These are phyloP conservation scores for Kodamaea leandrae DNA, from an alignment of 805 yeast genomes.

Conservation along the genomic window DNA sequence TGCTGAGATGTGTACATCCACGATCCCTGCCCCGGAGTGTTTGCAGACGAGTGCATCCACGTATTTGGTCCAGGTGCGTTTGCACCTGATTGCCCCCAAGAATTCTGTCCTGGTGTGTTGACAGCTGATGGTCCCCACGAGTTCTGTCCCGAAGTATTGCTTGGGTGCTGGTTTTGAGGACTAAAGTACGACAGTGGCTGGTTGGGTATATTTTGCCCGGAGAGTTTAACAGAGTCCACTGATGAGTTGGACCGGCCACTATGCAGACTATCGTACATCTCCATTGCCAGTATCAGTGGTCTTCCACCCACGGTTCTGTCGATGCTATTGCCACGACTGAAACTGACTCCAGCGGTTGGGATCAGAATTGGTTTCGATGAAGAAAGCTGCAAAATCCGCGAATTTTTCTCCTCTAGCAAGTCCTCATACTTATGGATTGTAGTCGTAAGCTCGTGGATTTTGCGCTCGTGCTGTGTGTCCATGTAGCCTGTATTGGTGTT, in stretches of 20 bases:
- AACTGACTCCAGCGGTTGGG: conserved; percentile 15
- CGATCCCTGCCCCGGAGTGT: background rate
- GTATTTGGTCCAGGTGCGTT: background rate
- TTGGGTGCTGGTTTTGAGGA: background rate
- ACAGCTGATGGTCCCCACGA: background rate
- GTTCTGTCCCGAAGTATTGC: conserved; percentile 3
- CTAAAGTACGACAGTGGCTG: conserved; percentile 6
- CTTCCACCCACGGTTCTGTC: too few relatives aligned
- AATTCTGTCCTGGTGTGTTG: too few relatives aligned
- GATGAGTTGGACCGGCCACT: conserved; percentile 6
- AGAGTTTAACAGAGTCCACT: background rate
- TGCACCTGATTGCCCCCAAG: too few relatives aligned
- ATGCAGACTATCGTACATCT: conserved; percentile 4
- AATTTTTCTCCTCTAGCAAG: conserved; percentile 36
- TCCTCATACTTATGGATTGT: conserved; percentile 33
- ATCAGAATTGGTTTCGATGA: conserved; percentile 40
- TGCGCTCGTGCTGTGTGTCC: conserved; percentile 31
- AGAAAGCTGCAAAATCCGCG: conserved; percentile 32
- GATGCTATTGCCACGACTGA: background rate
- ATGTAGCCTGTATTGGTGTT: conserved; percentile 23
- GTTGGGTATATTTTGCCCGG: background rate
- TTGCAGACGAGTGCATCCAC: background rate
- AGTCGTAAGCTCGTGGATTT: conserved; percentile 32
- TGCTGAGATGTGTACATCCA: background rate
- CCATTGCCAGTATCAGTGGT: conserved; percentile 5